phyloP scores from a whole-genome alignment of 805 yeast species.

The Metschnikowia aberdeeniae region DNA sequence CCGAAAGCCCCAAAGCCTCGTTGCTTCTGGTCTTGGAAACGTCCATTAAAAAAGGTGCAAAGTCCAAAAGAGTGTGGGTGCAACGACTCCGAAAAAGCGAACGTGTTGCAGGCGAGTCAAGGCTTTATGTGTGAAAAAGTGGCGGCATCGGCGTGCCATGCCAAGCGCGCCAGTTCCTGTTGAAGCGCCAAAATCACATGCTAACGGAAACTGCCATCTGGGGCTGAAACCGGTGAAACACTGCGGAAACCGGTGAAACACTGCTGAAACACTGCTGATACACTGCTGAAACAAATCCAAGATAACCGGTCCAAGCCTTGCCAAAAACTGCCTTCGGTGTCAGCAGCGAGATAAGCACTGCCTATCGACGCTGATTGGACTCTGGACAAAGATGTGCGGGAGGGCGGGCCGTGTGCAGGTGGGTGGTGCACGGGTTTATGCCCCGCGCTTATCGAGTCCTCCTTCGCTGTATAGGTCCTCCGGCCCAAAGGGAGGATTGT shows the following conservation, averaged over 20 bases:
- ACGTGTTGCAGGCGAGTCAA: not conserved
- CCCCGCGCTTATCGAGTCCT: not conserved
- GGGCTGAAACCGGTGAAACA: too few species aligned
- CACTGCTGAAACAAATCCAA: too few species aligned
- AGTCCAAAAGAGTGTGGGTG: not conserved
- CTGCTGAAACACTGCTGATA: too few species aligned
- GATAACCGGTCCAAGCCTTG: not conserved
- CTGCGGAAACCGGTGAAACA: too few species aligned
- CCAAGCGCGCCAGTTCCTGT: not conserved
- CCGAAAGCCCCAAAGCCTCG: conserved; percentile 11
- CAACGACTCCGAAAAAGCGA: conserved; percentile 3
- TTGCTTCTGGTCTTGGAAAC: conserved; percentile 1
- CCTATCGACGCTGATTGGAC: not conserved
- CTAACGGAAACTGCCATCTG: not conserved
- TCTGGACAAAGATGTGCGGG: conserved; percentile 1
- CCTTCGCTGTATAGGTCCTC: too few species aligned
- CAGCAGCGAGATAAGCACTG: not conserved
- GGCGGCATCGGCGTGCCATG: not conserved
- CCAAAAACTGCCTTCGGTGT: too few species aligned
- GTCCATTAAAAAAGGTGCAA: conserved; percentile 6
- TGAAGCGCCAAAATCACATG: conserved; percentile 4
- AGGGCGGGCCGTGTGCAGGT: not conserved
- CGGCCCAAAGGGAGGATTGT: too few species aligned
- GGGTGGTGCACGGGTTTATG: not conserved
- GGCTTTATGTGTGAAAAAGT: not conserved